These are phyloP conservation scores for Sporothrix brunneoviolacea DNA, from an alignment of 2,329 filamentous ascomycete species.

Conservation along the genomic window DNA sequence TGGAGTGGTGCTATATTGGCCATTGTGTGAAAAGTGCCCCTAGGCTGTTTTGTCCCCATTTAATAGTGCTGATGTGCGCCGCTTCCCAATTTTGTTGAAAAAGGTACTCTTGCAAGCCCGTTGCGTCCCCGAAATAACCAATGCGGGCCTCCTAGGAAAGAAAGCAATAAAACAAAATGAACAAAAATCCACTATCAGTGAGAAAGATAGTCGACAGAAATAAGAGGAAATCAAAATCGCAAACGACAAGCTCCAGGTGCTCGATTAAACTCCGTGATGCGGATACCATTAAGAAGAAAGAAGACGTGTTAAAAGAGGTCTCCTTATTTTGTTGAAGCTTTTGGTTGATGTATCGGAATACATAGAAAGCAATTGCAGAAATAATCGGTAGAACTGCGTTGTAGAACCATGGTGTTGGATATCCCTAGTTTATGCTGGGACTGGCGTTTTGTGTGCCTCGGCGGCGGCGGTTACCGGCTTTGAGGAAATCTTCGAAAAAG, in stretches of 20 bases:
- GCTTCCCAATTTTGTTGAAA: slow-evolving; percentile 22
- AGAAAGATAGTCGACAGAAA: not conserved
- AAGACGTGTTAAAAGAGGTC: slow-evolving; percentile 15
- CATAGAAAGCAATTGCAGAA: not conserved
- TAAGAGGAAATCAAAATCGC: not conserved
- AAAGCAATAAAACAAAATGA: not conserved
- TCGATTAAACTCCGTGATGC: slow-evolving; percentile 7
- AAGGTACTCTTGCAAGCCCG: slow-evolving; percentile 14
- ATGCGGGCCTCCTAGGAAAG: not conserved
- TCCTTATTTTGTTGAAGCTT: slow-evolving; percentile 13
- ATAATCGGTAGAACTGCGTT: not conserved
- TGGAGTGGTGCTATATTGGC: too few species aligned
- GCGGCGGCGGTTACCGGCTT: slow-evolving; percentile 4
- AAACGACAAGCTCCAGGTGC: slow-evolving; percentile 3
- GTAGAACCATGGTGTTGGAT: not conserved
- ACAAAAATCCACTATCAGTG: not conserved
- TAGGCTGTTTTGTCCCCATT: slow-evolving; percentile 3
- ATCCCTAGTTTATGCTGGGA: not conserved
- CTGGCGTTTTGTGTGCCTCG: not conserved
- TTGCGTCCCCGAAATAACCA: not conserved
- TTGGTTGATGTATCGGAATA: not conserved
- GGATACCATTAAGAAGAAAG: not conserved
- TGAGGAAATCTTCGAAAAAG: slow-evolving; percentile 12
- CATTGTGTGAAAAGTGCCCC: too few species aligned
- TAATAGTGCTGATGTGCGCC: not conserved